Evolutionary conservation across 805 yeast species (phyloP), one percentile per base, ranked within the genome.

Genomic region (Blastobotrys robertii): DNA sequence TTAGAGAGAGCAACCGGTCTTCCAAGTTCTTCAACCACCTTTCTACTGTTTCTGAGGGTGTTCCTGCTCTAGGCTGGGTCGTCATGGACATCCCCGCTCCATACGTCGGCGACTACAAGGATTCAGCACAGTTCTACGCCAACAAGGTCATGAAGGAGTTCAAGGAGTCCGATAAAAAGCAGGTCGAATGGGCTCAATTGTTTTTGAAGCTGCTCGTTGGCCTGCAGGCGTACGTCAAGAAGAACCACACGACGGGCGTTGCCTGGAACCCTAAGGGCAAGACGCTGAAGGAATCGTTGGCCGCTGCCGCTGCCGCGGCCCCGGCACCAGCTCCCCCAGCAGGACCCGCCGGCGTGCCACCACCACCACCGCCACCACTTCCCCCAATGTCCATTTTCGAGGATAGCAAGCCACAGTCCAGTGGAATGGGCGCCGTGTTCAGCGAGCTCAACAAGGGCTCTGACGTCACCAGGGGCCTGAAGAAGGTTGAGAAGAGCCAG

Each of bases 91-190:
- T 85, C 3, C 95, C 97, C 1, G 76, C 82, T 11, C 54, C 55
- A 7, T 74, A 71, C 50, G 73, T 92, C 44, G 76, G 82, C 3
- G 96, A 88, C 50, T 84, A 79, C 65, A 84, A 81, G 58, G 98
- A 92, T 57, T 77, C 94, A 14, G 84, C 95, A 30, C 90, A 82
- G 60, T 92, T 92, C 65, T 92, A 97, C 87, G 75, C 94, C 8
- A 88, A 92, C 65, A 76, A 95, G 54, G 81, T 90, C 35, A 65
- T 88, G 60, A 88, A 88, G 64, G 95, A 86, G 48, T 79, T 66
- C 66, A 86, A 75, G 63, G 94, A 81, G 13, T 65, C 74, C 39
- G 87, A 83, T 52, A 69, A 74, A 33, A 67, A 66, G 43, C 84
- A 84, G 39, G 79, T 73, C 19, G 82, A 81, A 44, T 92, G 97